Evolutionary conservation across 2,329 filamentous ascomycete genomes (phyloP).

Genomic region (Cadophora gregata): DNA sequence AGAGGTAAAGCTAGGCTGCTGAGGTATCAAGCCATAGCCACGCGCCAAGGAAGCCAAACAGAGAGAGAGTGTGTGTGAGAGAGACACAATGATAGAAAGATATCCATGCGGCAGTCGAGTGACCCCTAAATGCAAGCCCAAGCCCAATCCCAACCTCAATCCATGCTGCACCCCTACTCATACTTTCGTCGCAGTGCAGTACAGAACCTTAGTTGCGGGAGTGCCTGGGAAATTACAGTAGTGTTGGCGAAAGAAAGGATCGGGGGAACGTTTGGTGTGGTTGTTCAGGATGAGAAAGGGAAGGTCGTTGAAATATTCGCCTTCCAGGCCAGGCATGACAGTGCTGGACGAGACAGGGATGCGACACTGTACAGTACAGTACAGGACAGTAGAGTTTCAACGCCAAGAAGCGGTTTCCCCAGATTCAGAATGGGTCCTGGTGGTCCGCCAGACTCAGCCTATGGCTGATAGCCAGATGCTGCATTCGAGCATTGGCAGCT

Average conservation of each 20-base stretch:
- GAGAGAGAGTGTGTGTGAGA: not conserved
- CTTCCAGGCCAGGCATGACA: not conserved
- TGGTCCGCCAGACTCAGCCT: too few species aligned
- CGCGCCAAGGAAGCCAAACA: not conserved
- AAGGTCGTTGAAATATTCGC: constrained; percentile 2
- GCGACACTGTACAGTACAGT: too few species aligned
- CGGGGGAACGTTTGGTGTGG: not conserved
- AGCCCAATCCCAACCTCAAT: too few species aligned
- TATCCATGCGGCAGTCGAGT: not conserved
- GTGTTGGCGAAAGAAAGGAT: not conserved
- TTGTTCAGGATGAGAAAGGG: constrained; percentile 1
- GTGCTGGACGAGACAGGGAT: not conserved
- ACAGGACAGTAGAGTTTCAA: not conserved
- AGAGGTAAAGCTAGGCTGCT: not conserved
- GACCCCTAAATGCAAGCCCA: constrained; percentile 7
- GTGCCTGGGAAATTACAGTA: constrained; percentile 3
- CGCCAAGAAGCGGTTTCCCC: constrained; percentile 13
- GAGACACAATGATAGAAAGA: not conserved
- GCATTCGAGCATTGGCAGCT: constrained; percentile 13
- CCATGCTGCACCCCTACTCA: not conserved
- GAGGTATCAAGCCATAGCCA: not conserved
- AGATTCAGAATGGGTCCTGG: constrained; percentile 13
- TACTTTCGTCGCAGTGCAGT: not conserved
- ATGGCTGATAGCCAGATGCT: constrained; percentile 3
- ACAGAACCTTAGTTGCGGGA: not conserved